Base-by-base conservation (phyloP, 2,329 filamentous ascomycete species). In the Didymella exigua region DNA sequence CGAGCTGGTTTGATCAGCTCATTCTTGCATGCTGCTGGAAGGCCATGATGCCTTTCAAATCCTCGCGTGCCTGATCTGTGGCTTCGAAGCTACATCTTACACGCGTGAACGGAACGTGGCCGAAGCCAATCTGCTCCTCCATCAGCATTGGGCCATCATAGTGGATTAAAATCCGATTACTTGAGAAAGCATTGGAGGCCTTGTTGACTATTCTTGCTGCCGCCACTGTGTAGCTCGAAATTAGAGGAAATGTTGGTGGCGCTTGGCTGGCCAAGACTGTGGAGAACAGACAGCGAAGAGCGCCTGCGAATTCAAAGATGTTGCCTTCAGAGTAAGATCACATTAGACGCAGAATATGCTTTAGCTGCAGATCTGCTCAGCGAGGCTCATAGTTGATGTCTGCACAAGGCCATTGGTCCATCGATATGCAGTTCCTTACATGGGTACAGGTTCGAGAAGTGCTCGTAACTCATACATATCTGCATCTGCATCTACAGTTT, bases 211-310 rank as follows among this genome's bases (percentile, higher is more conserved):
- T 9, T n/a, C 6, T 23, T 8, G 3, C 5, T 10, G 14, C 18
- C 7, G 30, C 27, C 29, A 24, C 36, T 16, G 16, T 43, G 30
- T 21, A 44, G 23, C 36, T 36, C 14, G 5, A 37, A 11, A 18
- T 23, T 19, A 19, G 30, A 43, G 9, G 27, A 19, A 41, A 9
- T 8, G 37, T n/a, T 33, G 24, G 52, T 50, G 42, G 52, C 52
- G 23, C 21, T 8, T 26, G 41, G 29, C 52, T 55, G 45, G 41
- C 46, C 33, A 54, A 33, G 27, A 11, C 40, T 40, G 34, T 45
- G 51, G 41, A 44, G 52, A 45, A 50, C 23, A 11, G 46, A 46
- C 23, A n/a, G 27, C 42, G 46, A 42, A 42, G 29, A 49, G 36
- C 34, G 41, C 29, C 14, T 18, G 27, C 18, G 29, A 38, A 50